Conservation (phyloP, 2,329 filamentous ascomycete species). For the Dryadomyces quercivorus region DNA sequence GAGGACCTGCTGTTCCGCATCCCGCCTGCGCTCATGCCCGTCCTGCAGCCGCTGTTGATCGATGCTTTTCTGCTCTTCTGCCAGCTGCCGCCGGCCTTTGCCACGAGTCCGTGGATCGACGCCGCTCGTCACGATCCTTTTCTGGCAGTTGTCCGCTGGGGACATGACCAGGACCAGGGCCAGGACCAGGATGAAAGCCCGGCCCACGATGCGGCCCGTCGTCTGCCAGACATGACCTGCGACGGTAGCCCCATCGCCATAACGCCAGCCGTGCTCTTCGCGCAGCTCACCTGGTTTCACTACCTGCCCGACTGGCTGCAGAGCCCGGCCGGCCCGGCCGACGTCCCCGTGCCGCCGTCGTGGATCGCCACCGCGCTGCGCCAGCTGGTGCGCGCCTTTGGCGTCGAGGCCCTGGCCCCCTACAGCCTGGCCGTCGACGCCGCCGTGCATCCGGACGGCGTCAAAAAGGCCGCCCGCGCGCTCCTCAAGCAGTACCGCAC, state of each 20-base stretch:
- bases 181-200: too few relatives aligned
- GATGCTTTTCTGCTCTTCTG: conserved; percentile 62
- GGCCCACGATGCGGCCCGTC: too few relatives aligned
- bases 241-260: conserved; percentile 17
- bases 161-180: too few relatives aligned
- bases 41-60: conserved; percentile 37
- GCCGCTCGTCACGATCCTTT: conserved; percentile 41
- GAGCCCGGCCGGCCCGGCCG: conserved; percentile 13
- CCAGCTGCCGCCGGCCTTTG: conserved; percentile 41
- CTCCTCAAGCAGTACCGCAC: conserved; percentile 57
- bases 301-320: conserved; percentile 9
- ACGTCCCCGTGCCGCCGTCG: conserved; percentile 22
- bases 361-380: conserved; percentile 44
- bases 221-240: conserved; percentile 3
- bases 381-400: conserved; percentile 35
- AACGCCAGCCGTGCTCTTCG: conserved; percentile 28
- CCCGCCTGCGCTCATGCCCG: conserved; percentile 23
- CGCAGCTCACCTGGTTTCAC: conserved; percentile 8
- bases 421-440: conserved; percentile 61
- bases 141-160: conserved; percentile 13
- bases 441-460: conserved; percentile 35
- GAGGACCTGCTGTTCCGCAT: conserved; percentile 46
- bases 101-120: conserved; percentile 15
- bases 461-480: conserved; percentile 59
- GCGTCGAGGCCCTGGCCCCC: conserved; percentile 44